phyloP scores from a whole-genome alignment of 2,329 filamentous ascomycete species.

The Cordyceps cicadae region DNA sequence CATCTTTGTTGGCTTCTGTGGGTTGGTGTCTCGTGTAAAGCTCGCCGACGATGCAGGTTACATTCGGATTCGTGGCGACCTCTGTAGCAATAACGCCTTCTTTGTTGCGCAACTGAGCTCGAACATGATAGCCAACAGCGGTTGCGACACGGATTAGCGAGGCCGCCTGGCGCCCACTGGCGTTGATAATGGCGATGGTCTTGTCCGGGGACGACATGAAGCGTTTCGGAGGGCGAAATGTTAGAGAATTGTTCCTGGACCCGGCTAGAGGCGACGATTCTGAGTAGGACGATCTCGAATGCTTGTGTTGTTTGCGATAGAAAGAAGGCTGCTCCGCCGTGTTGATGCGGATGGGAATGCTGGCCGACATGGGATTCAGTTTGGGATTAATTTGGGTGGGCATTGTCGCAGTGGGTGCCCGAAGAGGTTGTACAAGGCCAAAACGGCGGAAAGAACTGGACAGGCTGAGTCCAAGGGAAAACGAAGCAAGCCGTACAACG shows the following conservation, averaged over 20 bases:
- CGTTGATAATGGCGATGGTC: conserved; percentile 91
- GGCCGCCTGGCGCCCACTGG: conserved; percentile 88
- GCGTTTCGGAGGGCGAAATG: conserved; percentile 52
- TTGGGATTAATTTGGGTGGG: conserved; percentile 33
- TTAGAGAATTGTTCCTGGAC: conserved; percentile 52
- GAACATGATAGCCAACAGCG: conserved; percentile 87
- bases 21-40: conserved; percentile 49
- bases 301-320: conserved; percentile 44
- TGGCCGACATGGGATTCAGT: conserved; percentile 30
- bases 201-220: conserved; percentile 56
- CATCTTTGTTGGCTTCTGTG: conserved; percentile 46
- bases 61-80: conserved; percentile 71
- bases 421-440: conserved; percentile 2
- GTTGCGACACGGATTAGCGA: conserved; percentile 91
- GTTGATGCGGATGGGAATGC: conserved; percentile 30
- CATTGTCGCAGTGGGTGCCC: conserved; percentile 20
- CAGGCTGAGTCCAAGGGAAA: not conserved
- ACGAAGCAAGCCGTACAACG: not conserved
- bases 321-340: conserved; percentile 26
- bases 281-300: conserved; percentile 54
- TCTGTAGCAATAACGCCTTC: conserved; percentile 85
- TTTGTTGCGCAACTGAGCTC: conserved; percentile 80
- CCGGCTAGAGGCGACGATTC: conserved; percentile 46
- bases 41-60: conserved; percentile 56
- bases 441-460: not conserved